Conservation (phyloP, 169 alveolate genomes). For the Cryptosporidium sp. region DNA sequence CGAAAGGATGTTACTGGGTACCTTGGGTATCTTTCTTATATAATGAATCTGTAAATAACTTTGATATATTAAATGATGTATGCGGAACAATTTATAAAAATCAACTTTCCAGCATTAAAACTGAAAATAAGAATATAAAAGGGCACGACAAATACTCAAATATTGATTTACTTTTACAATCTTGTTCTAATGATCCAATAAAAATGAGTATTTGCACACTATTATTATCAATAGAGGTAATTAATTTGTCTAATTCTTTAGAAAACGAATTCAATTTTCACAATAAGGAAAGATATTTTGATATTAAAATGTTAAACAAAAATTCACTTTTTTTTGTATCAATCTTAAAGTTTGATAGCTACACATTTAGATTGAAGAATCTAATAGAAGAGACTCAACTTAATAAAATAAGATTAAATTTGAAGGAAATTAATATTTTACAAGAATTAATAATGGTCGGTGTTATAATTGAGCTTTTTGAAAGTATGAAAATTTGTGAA, state of each 20-base stretch:
- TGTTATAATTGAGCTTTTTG: constrained; percentile 26
- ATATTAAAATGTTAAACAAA: constrained; percentile 35
- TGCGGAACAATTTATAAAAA: constrained; percentile 43
- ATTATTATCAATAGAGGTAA: constrained; percentile 11
- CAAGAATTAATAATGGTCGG: constrained; percentile 27
- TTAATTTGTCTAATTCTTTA: constrained; percentile 23
- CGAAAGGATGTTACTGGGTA: constrained; percentile 57
- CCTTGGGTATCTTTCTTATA: constrained; percentile 40
- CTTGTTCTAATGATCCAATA: constrained; percentile 51
- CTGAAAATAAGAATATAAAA: constrained; percentile 8
- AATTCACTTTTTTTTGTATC: constrained; percentile 29
- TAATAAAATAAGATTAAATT: neutral
- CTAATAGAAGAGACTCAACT: neutral
- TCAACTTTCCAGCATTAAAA: constrained; percentile 21
- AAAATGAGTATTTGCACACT: constrained; percentile 39
- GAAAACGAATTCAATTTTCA: constrained; percentile 27
- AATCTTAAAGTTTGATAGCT: constrained; percentile 25
- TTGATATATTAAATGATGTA: constrained; percentile 36
- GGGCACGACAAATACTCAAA: constrained; percentile 13
- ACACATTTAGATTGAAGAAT: neutral
- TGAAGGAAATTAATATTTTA: neutral
- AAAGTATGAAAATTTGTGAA: neutral
- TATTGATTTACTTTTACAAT: constrained; percentile 24
- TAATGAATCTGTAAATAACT: constrained; percentile 2
- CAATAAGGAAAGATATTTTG: constrained; percentile 47